Evolutionary conservation across 805 yeast species (phyloP).

Genomic region (Barnettozyma sucrosica): DNA sequence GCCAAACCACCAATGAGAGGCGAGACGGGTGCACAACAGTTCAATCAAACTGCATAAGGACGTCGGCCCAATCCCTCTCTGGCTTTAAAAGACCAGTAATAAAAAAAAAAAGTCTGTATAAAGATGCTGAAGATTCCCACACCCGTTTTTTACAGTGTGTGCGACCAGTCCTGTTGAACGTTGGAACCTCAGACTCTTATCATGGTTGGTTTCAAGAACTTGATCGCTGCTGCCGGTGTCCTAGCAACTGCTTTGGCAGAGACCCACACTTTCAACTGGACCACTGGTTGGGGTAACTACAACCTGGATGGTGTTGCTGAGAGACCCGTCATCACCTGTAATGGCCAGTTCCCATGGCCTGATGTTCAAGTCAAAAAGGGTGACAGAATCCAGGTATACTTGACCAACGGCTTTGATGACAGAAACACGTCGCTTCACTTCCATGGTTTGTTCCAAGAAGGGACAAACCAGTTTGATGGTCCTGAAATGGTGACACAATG

Average conservation of each 20-base stretch:
- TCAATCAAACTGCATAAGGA: neutral
- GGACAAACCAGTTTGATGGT: conserved; percentile 47
- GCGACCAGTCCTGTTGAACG: neutral
- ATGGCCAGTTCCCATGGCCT: conserved; percentile 50
- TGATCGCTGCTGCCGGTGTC: conserved; percentile 3
- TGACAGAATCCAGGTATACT: conserved; percentile 37
- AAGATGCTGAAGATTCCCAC: neutral
- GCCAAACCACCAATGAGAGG: neutral
- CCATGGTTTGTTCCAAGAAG: conserved; percentile 45
- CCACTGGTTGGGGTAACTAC: conserved; percentile 32
- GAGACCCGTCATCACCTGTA: conserved; percentile 53
- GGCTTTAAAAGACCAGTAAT: too few species aligned
- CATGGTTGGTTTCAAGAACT: conserved; percentile 9
- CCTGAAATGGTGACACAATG: conserved; percentile 43
- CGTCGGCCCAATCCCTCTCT: neutral
- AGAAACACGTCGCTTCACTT: conserved; percentile 50
- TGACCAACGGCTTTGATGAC: conserved; percentile 32
- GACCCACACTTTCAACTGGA: conserved; percentile 32
- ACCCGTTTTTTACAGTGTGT: neutral
- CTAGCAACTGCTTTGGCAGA: conserved; percentile 7
- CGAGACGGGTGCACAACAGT: neutral
- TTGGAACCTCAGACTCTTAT: neutral
- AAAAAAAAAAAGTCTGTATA: neutral
- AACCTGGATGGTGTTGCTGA: conserved; percentile 53
- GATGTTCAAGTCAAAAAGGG: conserved; percentile 33